Base-by-base conservation (phyloP, 345 rosid species). In the Erodium maritimum region DNA sequence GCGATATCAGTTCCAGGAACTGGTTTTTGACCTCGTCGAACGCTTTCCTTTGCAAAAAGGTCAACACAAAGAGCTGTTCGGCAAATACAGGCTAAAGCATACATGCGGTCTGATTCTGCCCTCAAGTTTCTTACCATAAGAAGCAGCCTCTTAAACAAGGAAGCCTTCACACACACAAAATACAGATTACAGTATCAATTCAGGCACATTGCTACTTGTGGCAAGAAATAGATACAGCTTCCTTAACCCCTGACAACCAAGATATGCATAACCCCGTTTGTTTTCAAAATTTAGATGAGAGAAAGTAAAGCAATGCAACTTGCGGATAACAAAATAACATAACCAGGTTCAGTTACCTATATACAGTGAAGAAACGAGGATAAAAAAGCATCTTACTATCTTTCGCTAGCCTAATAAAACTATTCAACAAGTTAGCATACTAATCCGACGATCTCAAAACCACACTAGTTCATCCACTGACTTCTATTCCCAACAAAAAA, bases 61-160 rank as follows among this genome's bases (percentile, higher is more conserved):
- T 88, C 96, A 63, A 89, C 99, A 69, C 99, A 91, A 21, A 91
- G 95, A 66, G 99, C 96, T 48, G 99, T 91, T 61, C 96, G 85
- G 58, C 99, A 91, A 63, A 91, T 86, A 73, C 99, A 88, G 50
- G 99, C 96, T 72, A 91, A 71, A 23, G 99, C 99, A 74, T 91
- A 89, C 99, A 91, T 91, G 62, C 99, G 87, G 66, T 91, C 96
- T 5, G 96, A 88, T 76, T 91, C 96, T 52, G 96, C 99, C 77
- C 99, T 83, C 78, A 88, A 75, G 74, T 91, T 91, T 71, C 89
- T 87, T 65, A 91, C 95, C 99, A 91, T 91, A 65, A 91, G 86
- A 74, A 91, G 95, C 62, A 91, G 75, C 79, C 86, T 83, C 77
- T 82, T 84, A 75, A 91, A 91, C 75, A 91, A 77, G 22, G 96